phyloP scores from a whole-genome alignment of 169 alveolate species.

The Plasmodium falciparum region DNA sequence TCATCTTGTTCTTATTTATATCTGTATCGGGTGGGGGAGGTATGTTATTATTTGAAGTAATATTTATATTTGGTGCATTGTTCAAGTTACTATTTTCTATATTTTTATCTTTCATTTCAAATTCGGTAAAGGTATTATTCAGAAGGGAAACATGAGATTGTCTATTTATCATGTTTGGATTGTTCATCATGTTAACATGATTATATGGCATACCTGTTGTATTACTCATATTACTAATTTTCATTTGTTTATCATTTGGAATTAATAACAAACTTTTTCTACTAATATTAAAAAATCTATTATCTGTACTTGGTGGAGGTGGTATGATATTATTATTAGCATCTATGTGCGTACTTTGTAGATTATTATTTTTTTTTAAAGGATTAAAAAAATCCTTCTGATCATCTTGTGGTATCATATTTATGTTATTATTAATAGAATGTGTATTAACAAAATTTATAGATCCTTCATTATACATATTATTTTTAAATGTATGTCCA shows the following conservation, averaged over 20 bases:
- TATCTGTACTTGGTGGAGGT: conserved; percentile 62
- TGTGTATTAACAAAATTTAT: neutral
- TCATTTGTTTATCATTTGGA: conserved; percentile 41
- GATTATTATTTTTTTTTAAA: conserved; percentile 8
- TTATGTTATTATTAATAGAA: neutral
- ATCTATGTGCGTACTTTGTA: conserved; percentile 8
- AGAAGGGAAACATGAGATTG: neutral
- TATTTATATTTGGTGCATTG: neutral
- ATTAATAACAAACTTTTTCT: conserved; percentile 12
- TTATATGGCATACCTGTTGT: neutral
- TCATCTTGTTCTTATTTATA: conserved; percentile 10
- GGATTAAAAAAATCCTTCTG: conserved; percentile 15
- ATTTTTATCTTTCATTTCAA: conserved; percentile 21
- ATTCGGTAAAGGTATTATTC: conserved; percentile 7
- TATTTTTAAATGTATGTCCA: neutral
- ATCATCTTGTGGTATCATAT: conserved; percentile 3
- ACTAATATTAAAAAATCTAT: conserved; percentile 8
- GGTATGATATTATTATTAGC: conserved; percentile 13
- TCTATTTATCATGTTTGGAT: conserved; percentile 1
- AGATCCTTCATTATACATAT: conserved; percentile 5
- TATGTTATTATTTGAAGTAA: conserved; percentile 11
- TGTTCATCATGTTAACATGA: neutral
- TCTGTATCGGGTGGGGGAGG: conserved; percentile 66
- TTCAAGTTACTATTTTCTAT: conserved; percentile 21
- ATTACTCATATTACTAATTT: neutral